Base-by-base conservation (phyloP, 2,329 filamentous ascomycete genomes). In the Neophaeococcomyces mojaviensis region DNA sequence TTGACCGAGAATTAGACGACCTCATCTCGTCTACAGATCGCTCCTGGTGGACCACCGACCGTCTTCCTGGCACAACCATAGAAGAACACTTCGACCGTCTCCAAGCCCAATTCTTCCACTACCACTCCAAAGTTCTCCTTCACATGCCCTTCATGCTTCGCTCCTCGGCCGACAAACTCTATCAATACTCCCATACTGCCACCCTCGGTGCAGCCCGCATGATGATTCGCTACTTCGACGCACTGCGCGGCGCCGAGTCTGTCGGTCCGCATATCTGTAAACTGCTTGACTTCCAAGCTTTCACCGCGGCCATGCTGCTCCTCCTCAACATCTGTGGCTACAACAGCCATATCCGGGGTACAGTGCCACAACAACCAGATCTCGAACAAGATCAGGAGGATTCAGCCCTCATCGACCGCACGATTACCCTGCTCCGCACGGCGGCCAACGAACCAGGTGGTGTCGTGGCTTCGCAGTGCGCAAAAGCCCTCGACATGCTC, bases 141-240 rank as follows among this genome's bases (percentile, higher is more conserved):
- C 71, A 74, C 49, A 57, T 73, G 33, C 71, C 71, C 0, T 71
- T 71, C 47, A 68, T 73, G 61, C 57, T 71, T 12, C 64, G 66
- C 44, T 61, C 64, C 0, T 59, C 59, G 4, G 42, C 51, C 2
- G 63, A 72, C 19, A 54, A 58, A 19, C 57, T 56, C 32, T 71
- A 65, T 47, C 59, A 63, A 42, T 63, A 64, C 46, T 72, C 64
- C 34, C 63, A 65, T 28, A 49, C 57, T 6, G 56, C 61, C 10
- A 64, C 67, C 2, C 55, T 73, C 18, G 64, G 70, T 28, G 66
- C 68, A 1, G 62, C 69, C 9, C 62, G 70, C 38, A 63, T 65
- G 30, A 62, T 68, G 41, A 61, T 73, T 19, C 47, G 50, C 13
- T 50, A 61, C 9, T 73, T 71, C 50, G 60, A 59, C 15, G 56